Evolutionary conservation across 2,329 filamentous ascomycete genomes (phyloP).

Genomic region (Venturia nashicola): DNA sequence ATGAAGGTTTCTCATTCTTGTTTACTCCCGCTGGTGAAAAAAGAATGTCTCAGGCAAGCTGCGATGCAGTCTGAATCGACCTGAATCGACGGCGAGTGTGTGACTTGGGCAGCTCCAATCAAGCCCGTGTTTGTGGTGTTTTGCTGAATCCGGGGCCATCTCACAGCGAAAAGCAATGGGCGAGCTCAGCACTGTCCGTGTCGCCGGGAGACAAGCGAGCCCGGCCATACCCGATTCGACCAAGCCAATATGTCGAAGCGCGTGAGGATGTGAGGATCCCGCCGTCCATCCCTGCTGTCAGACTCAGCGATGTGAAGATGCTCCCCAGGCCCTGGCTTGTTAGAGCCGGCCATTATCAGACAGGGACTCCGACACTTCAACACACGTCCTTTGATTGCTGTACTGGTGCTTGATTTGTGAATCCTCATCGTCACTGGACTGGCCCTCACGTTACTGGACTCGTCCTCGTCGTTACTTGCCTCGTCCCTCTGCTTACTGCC

Average conservation of each 20-base stretch:
- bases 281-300: neutral
- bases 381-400: neutral
- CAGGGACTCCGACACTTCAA: neutral
- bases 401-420: neutral
- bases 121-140: neutral
- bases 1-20: neutral
- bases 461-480: no score
- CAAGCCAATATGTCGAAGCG: neutral
- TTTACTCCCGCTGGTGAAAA: neutral
- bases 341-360: neutral
- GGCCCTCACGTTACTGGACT: no score
- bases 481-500: no score
- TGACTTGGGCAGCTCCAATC: neutral
- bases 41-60: no score
- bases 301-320: neutral
- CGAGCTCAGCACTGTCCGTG: neutral
- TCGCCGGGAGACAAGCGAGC: neutral
- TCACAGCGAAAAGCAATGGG: neutral
- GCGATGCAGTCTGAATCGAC: neutral
- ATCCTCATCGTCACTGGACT: no score
- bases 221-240: neutral
- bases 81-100: neutral
- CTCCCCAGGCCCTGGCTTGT: neutral
- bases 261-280: neutral
- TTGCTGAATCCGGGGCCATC: no score